These are phyloP conservation scores for Phoma sp. DNA, from an alignment of 2,329 filamentous ascomycete species.

Conservation along the genomic window DNA sequence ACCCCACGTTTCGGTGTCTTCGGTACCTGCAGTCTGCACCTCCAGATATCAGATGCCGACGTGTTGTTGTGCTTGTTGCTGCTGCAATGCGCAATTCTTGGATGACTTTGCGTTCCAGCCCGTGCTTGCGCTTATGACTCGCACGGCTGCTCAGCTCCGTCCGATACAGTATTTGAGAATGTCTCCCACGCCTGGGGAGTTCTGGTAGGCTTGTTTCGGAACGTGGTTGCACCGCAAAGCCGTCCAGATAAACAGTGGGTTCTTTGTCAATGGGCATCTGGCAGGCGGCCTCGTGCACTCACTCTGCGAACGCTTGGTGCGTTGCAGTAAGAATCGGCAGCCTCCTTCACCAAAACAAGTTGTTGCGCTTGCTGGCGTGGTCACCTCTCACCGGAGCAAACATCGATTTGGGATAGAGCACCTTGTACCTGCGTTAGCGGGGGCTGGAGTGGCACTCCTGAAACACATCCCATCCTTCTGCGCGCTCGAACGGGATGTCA, in stretches of 20 bases:
- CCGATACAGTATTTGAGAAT: conserved; percentile 7
- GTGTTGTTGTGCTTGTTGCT: background rate
- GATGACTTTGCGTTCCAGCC: background rate
- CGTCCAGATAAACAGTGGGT: background rate
- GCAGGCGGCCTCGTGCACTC: conserved; percentile 19
- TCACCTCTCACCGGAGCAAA: conserved; percentile 37
- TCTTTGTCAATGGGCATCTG: conserved; percentile 9
- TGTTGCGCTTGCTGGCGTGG: conserved; percentile 8
- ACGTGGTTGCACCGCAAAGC: conserved; percentile 1
- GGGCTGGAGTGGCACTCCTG: conserved; percentile 33
- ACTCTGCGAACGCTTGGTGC: conserved; percentile 37
- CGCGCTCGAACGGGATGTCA: conserved; percentile 28
- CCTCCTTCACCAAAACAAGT: conserved; percentile 33
- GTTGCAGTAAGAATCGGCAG: conserved; percentile 32
- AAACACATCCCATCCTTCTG: conserved; percentile 38
- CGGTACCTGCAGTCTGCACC: conserved; percentile 3
- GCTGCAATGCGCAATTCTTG: background rate
- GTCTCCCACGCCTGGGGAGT: conserved; percentile 2
- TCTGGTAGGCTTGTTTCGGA: conserved; percentile 16
- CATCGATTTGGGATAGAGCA: conserved; percentile 38
- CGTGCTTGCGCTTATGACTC: conserved; percentile 6
- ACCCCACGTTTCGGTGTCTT: conserved; percentile 19
- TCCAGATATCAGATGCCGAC: background rate
- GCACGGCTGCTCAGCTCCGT: background rate
- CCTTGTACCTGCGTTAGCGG: conserved; percentile 49